Evolutionary conservation across 169 alveolate genomes (phyloP).

Genomic region (Eimeria zaria): DNA sequence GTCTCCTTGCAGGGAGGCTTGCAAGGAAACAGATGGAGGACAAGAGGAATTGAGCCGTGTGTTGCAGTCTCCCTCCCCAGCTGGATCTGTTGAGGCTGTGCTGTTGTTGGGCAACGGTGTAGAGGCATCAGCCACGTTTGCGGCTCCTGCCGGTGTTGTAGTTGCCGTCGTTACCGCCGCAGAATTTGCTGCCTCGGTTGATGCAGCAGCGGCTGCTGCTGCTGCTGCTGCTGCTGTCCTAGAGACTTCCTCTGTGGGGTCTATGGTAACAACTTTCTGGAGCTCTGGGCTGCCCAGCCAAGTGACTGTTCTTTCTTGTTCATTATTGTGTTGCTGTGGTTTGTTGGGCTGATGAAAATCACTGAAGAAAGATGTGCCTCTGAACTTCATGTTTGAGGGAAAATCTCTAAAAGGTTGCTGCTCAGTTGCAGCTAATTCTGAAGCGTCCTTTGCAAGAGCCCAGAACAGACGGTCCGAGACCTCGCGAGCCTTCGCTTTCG

Average conservation of each 20-base stretch:
- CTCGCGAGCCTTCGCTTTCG: slow-evolving; percentile 63
- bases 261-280: slow-evolving; percentile 48
- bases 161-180: background rate
- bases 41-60: background rate
- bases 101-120: slow-evolving; percentile 35
- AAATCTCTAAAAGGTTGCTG: background rate
- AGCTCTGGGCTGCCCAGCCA: slow-evolving; percentile 75
- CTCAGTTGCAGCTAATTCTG: slow-evolving; percentile 13
- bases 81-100: slow-evolving; percentile 48
- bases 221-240: background rate
- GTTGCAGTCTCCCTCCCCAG: slow-evolving; percentile 46
- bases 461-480: slow-evolving; percentile 49
- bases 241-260: slow-evolving; percentile 26
- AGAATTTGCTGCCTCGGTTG: background rate
- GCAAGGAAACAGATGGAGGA: slow-evolving; percentile 3
- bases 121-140: background rate
- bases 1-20: slow-evolving; percentile 6
- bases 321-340: slow-evolving; percentile 1
- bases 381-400: background rate
- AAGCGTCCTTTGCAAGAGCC: slow-evolving; percentile 62
- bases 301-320: slow-evolving; percentile 38
- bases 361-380: background rate
- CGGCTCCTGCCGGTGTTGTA: background rate
- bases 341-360: background rate
- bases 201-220: background rate